These are phyloP conservation scores for Cymbopogon flexuosus DNA, from an alignment of 202 grass and related monocot species.

Conservation along the genomic window DNA sequence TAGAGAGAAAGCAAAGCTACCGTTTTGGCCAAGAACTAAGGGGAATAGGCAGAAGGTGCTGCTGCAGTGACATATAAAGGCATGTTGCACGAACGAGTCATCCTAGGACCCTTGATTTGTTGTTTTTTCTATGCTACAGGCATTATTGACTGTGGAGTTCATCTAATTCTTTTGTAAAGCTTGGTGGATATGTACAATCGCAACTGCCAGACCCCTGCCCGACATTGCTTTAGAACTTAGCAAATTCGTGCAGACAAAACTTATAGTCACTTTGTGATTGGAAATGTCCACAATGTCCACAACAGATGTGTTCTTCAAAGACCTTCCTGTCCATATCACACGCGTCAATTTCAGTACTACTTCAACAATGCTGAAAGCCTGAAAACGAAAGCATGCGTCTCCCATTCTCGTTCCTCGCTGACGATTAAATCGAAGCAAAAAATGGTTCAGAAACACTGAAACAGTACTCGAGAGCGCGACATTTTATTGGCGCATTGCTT, in stretches of 20 bases:
- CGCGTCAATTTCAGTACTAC: neutral
- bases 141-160: neutral
- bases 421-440: slow-evolving; percentile 37
- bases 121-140: slow-evolving; percentile 17
- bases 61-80: slow-evolving; percentile 24
- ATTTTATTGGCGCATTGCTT: slow-evolving; percentile 7
- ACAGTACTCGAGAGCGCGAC: neutral
- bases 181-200: slow-evolving; percentile 4
- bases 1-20: slow-evolving; percentile 24
- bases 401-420: neutral
- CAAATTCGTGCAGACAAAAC: neutral
- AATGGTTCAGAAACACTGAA: slow-evolving; percentile 4
- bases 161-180: slow-evolving; percentile 1
- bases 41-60: neutral
- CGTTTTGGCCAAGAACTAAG: slow-evolving; percentile 35
- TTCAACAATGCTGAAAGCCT: slow-evolving; percentile 4
- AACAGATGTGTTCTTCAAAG: slow-evolving; percentile 1
- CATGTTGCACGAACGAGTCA: neutral
- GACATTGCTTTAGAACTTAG: neutral
- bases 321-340: neutral
- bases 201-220: neutral
- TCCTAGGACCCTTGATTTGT: neutral
- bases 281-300: too few relatives aligned
- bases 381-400: slow-evolving; percentile 7
- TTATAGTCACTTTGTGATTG: neutral